Percentiles rank a stretch among this genome's conserved stretches.
Evolutionary conservation across 345 rosid genomes (phyloP).

Genomic region (Citrus sinensis): DVS_A1.0 CM039164.1:3316501-3317000

Average conservation of each 20-base stretch:
- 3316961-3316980: too few species aligned
- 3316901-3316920: not conserved
- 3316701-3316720: not conserved
- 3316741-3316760: too few species aligned
- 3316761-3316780: too few species aligned
- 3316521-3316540: conserved; percentile 71
- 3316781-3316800: too few species aligned
- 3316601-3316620: conserved; percentile 53
- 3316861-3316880: too few species aligned
- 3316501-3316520: conserved; percentile 67
- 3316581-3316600: conserved; percentile 68
- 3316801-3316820: too few species aligned
- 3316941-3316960: too few species aligned
- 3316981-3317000: too few species aligned
- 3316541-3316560: conserved; percentile 68
- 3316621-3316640: conserved; percentile 66
- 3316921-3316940: too few species aligned
- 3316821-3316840: too few species aligned
- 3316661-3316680: not conserved
- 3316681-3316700: not conserved
- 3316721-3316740: too few species aligned
- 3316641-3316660: conserved; percentile 59
- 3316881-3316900: not conserved
- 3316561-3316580: conserved; percentile 51
- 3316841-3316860: not conserved